A percentile compares a stretch with the other conserved stretches of the same genome.
phyloP scores from a whole-genome alignment of 495 filamentous ascomycete genomes.

The Lophiotrema nucula region DNA sequence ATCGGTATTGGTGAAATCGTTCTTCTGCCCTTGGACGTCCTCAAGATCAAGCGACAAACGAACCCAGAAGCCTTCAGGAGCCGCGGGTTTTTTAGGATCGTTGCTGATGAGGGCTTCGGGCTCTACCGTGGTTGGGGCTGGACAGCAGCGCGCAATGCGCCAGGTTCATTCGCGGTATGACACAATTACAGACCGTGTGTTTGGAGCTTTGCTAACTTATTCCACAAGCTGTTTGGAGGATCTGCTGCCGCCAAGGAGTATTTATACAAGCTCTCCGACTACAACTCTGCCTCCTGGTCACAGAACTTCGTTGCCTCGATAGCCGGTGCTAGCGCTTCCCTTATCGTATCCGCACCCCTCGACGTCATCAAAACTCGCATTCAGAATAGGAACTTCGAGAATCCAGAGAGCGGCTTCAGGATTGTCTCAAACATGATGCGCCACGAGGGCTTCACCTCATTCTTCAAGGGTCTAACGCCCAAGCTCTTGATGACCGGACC shows the following conservation, averaged over 20 bases:
- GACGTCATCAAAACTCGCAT: conserved; percentile 99
- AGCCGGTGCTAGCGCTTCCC: conserved; percentile 84
- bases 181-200: conserved; percentile 13
- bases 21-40: conserved; percentile 88
- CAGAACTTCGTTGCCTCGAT: conserved; percentile 99
- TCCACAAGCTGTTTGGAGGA: conserved; percentile 86
- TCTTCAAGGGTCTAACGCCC: conserved; percentile 97
- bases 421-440: conserved; percentile 87
- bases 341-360: conserved; percentile 90
- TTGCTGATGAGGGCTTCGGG: conserved; percentile 91
- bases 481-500: conserved; percentile 99
- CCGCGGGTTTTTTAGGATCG: conserved; percentile 83
- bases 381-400: conserved; percentile 98
- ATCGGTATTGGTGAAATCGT: conserved; percentile 98
- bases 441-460: conserved; percentile 78
- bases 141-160: conserved; percentile 96
- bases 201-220: conserved; percentile 16
- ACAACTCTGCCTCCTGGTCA: conserved; percentile 89
- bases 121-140: conserved; percentile 95
- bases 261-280: conserved; percentile 80
- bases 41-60: conserved; percentile 99
- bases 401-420: conserved; percentile 87
- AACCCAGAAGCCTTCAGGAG: conserved; percentile 98
- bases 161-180: conserved; percentile 92
- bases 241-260: conserved; percentile 98